Evolutionary conservation across 257 asterid genomes (phyloP).

Genomic region (Galeopsis tetrahit): DNA sequence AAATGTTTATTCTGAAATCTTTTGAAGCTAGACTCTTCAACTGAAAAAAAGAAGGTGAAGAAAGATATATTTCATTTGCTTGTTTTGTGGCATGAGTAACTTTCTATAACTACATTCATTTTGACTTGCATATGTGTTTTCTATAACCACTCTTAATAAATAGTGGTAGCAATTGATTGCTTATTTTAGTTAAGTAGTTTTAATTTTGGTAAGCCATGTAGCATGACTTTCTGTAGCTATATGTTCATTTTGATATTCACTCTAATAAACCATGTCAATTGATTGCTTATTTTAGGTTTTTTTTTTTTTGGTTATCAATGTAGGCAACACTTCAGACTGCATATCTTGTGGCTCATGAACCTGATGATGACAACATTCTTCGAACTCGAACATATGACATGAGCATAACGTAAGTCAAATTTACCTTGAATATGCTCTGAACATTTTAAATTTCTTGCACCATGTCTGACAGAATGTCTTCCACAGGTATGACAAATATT

Average conservation of each 20-base stretch:
- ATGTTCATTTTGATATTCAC: conserved; percentile 12
- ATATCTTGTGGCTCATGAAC: conserved; percentile 88
- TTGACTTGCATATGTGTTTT: neutral
- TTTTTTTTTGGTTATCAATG: conserved; percentile 28
- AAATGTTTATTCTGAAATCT: neutral
- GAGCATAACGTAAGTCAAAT: conserved; percentile 87
- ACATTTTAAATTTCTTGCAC: conserved; percentile 19
- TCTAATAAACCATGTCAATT: neutral
- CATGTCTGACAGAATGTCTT: conserved; percentile 30
- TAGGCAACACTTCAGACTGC: conserved; percentile 81
- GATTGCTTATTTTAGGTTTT: neutral
- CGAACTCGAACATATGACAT: conserved; percentile 95
- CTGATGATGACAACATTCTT: conserved; percentile 91
- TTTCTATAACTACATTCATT: neutral
- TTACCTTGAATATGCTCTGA: conserved; percentile 11
- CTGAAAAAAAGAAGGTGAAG: conserved; percentile 4
- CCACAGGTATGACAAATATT: conserved; percentile 90
- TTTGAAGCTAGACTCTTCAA: neutral
- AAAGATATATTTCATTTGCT: conserved; percentile 16
- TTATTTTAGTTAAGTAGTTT: neutral
- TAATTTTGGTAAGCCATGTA: conserved; percentile 37
- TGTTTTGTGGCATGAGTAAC: conserved; percentile 4
- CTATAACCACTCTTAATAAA: neutral
- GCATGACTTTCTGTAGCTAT: conserved; percentile 30
- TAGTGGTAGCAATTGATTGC: neutral